These are phyloP conservation scores for Pseudomonodictys pantanalensis DNA, from an alignment of 495 filamentous ascomycete genomes.

Conservation along the genomic window DNA sequence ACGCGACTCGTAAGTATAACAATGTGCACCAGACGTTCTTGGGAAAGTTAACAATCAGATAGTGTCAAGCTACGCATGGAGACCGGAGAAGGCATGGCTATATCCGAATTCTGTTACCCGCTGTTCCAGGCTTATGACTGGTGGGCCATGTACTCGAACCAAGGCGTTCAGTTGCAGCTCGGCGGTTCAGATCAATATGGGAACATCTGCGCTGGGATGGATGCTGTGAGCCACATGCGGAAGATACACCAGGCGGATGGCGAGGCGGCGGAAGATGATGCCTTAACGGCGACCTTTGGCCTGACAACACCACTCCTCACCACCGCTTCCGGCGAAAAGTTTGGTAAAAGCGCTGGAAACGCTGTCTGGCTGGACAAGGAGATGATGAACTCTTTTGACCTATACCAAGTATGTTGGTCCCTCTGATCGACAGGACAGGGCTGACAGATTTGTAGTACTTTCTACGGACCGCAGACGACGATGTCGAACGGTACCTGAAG, in stretches of 20 bases:
- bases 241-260: slow-evolving; percentile 45
- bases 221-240: slow-evolving; percentile 68
- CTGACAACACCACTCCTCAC: slow-evolving; percentile 89
- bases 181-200: slow-evolving; percentile 95
- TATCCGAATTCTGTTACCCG: slow-evolving; percentile 90
- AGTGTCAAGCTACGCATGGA: slow-evolving; percentile 81
- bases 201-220: slow-evolving; percentile 90
- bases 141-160: slow-evolving; percentile 69
- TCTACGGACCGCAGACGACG: slow-evolving; percentile 73
- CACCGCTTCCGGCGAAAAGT: slow-evolving; percentile 79
- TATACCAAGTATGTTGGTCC: slow-evolving; percentile 73
- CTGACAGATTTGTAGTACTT: slow-evolving; percentile 59
- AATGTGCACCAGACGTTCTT: no score
- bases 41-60: slow-evolving; percentile 28
- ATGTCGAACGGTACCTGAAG: slow-evolving; percentile 75
- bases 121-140: slow-evolving; percentile 97
- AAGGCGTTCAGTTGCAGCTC: slow-evolving; percentile 74
- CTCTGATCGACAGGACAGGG: no score
- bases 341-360: slow-evolving; percentile 93
- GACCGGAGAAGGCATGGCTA: slow-evolving; percentile 84
- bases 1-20: slow-evolving; percentile 80
- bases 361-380: slow-evolving; percentile 87
- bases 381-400: slow-evolving; percentile 76
- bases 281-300: slow-evolving; percentile 59
- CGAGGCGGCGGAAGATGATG: slow-evolving; percentile 30